Base-by-base conservation (phyloP, 2,329 filamentous ascomycete species). In the Aaosphaeria arxii region DNA sequence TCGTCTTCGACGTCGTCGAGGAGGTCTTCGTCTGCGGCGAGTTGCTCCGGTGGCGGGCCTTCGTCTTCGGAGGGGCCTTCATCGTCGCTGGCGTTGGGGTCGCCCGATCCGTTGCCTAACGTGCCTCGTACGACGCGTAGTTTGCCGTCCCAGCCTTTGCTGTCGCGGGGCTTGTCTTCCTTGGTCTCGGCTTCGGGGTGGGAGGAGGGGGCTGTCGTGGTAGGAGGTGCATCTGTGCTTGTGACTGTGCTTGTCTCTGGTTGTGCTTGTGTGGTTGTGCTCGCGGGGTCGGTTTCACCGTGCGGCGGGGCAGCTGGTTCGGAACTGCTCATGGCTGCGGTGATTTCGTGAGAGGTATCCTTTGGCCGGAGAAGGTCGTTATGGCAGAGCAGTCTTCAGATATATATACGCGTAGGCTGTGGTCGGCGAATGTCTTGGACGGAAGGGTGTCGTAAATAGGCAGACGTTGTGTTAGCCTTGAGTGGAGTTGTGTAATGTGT, bases 51-150 rank as follows among this genome's bases (percentile, higher is more conserved):
- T n/a, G 59, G 56, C n/a, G 64, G 62, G 3, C 59, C 63, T 45
- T 69, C 78, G 49, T 81, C 82, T 57, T 89, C 91, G 11, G 89
- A 94, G 65, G 92, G 90, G 48, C 96, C 91, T n/a, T n/a, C 88
- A 44, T 95, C 71, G 7, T 88, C 89, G 63, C 94, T 89, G 2
- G 89, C 54, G 41, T 66, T 62, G 7, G 35, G 49, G 51, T 6
- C 58, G 57, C 24, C 58, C 56, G 42, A 62, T 49, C 7, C 47
- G 30, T 43, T 30, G 24, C 17, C 51, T 29, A 66, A 47, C 2
- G 84, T 79, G 64, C 82, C 86, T 61, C 85, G 84, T 52, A 88
- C 84, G 44, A 96, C 73, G 36, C 89, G 80, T 50, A 92, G 77
- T 73, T 92, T 92, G 54, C 89, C 89, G 69, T 92, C 89, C 89